Evolutionary conservation across 495 filamentous ascomycete species (phyloP).

Genomic region (Penicillium paradoxum): DNA sequence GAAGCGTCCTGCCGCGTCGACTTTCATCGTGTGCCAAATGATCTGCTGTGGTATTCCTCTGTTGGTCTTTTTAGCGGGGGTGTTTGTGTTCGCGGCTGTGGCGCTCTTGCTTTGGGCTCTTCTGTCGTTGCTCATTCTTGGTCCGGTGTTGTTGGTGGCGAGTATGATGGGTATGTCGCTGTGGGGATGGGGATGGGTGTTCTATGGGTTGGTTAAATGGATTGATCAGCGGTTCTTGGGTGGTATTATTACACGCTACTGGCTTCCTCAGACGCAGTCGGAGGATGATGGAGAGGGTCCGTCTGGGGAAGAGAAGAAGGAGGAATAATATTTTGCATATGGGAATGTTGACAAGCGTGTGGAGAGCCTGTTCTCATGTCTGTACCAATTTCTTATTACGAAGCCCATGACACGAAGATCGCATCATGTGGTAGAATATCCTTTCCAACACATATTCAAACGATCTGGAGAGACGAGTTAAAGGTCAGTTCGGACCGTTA

Average conservation of each 20-base stretch:
- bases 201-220: conserved; percentile 37
- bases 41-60: conserved; percentile 38
- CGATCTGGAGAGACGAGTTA: conserved; percentile 23
- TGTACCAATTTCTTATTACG: background rate
- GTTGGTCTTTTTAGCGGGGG: conserved; percentile 32
- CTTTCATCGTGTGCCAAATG: conserved; percentile 34
- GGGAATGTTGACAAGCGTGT: background rate
- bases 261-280: conserved; percentile 16
- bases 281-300: conserved; percentile 3
- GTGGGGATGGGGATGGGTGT: conserved; percentile 40
- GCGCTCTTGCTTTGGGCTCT: conserved; percentile 32
- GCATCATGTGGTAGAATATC: too few relatives aligned
- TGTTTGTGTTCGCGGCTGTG: conserved; percentile 34
- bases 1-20: conserved; percentile 29
- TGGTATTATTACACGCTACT: conserved; percentile 30
- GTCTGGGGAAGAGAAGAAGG: conserved; percentile 4
- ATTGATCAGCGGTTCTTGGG: conserved; percentile 33
- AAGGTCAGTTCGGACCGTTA: background rate
- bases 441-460: background rate
- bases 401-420: too few relatives aligned
- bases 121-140: conserved; percentile 33
- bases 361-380: background rate
- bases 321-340: background rate
- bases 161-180: conserved; percentile 35
- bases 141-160: conserved; percentile 33